A percentile compares a stretch with the other conserved stretches of the same genome.
These are phyloP conservation scores for Pseudogymnoascus pannorum DNA, from an alignment of 2,329 filamentous ascomycete genomes.

Conservation along the genomic window DNA sequence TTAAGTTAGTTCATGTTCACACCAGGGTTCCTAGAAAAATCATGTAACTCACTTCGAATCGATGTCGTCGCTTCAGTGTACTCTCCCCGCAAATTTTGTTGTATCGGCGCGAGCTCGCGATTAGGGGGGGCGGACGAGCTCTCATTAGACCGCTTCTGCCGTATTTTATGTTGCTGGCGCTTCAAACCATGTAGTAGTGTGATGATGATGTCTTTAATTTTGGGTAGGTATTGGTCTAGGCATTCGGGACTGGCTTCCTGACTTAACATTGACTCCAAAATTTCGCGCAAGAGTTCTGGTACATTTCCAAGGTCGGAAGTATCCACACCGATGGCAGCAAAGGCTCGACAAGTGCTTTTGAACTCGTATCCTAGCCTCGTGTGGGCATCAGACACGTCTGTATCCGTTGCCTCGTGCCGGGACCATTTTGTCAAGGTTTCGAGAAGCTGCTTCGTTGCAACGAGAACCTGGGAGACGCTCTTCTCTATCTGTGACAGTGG, in stretches of 20 bases:
- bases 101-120: neutral
- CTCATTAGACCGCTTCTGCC: conserved; percentile 54
- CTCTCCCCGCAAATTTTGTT: neutral
- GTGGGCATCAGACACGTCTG: conserved; percentile 95
- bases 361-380: conserved; percentile 97
- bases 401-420: conserved; percentile 81
- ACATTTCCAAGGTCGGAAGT: conserved; percentile 91
- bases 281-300: conserved; percentile 79
- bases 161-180: conserved; percentile 87
- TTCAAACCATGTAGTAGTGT: conserved; percentile 93
- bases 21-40: neutral
- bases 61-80: conserved; percentile 76
- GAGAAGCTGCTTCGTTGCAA: conserved; percentile 94
- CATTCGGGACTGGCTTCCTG: conserved; percentile 93
- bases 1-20: neutral
- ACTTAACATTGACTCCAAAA: conserved; percentile 91
- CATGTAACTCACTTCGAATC: conserved; percentile 60
- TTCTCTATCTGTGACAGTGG: conserved; percentile 91
- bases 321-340: conserved; percentile 94
- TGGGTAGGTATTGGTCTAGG: conserved; percentile 85
- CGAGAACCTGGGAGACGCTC: conserved; percentile 93
- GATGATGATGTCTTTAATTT: conserved; percentile 97
- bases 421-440: conserved; percentile 99
- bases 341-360: conserved; percentile 96
- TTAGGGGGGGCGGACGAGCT: conserved; percentile 8